Conservation (phyloP, 495 filamentous ascomycete genomes). For the Tetracladium marchalianum region DNA sequence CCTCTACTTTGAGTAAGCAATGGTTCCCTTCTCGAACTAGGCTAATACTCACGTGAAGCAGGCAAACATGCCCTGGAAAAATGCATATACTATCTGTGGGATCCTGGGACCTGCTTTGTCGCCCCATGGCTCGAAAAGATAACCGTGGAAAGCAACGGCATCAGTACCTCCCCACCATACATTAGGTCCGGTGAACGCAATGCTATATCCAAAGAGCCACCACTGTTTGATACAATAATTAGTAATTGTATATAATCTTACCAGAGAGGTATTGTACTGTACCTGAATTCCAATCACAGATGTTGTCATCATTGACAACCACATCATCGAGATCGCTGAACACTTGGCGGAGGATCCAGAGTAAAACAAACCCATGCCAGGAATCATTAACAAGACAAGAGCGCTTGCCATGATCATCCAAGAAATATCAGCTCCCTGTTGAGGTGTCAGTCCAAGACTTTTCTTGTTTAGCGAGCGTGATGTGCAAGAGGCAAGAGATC, state of each 20-base stretch:
- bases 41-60: constrained; percentile 21
- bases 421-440: background rate
- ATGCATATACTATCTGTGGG: constrained; percentile 77
- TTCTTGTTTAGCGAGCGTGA: too few species aligned
- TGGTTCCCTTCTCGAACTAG: constrained; percentile 36
- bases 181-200: constrained; percentile 68
- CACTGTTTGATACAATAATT: constrained; percentile 46
- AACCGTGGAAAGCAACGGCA: background rate
- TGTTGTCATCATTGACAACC: constrained; percentile 80
- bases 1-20: constrained; percentile 33
- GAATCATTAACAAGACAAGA: constrained; percentile 62
- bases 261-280: constrained; percentile 39
- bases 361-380: constrained; percentile 96
- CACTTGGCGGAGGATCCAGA: constrained; percentile 87
- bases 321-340: constrained; percentile 85
- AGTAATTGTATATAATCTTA: too few species aligned
- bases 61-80: constrained; percentile 34
- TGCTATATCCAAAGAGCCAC: constrained; percentile 97
- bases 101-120: constrained; percentile 35
- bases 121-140: background rate
- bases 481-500: too few species aligned
- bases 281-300: constrained; percentile 48
- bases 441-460: too few species aligned
- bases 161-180: background rate
- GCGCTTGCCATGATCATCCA: constrained; percentile 1